Evolutionary conservation across 1,139 yeast species (phyloP).

Genomic region (Yamadazyma sp.): DNA sequence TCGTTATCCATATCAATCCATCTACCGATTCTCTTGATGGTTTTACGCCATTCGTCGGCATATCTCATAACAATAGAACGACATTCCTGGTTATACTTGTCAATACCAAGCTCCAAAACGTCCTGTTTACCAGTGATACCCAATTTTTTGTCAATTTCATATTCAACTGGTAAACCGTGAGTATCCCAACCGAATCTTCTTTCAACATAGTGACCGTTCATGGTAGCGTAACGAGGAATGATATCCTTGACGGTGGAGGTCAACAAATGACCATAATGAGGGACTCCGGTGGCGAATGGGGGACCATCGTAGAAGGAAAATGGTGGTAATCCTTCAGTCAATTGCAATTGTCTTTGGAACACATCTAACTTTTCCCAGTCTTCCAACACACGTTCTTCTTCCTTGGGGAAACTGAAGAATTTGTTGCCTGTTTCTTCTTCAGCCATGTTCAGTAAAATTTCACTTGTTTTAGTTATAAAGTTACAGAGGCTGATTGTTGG

Average conservation of each 20-base stretch:
- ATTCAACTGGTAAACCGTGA: constrained; percentile 97
- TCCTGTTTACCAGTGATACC: constrained; percentile 93
- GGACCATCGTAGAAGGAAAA: constrained; percentile 98
- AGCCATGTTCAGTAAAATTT: constrained; percentile 22
- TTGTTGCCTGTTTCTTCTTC: constrained; percentile 27
- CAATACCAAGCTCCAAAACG: constrained; percentile 91
- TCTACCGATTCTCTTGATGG: constrained; percentile 92
- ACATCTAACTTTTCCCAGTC: constrained; percentile 93
- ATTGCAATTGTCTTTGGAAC: constrained; percentile 79
- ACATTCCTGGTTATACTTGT: constrained; percentile 90
- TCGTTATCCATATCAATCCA: constrained; percentile 99
- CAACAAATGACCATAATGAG: constrained; percentile 96
- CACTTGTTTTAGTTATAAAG: background rate
- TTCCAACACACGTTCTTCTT: constrained; percentile 77
- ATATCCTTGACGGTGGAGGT: constrained; percentile 97
- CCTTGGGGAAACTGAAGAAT: constrained; percentile 72
- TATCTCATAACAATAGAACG: constrained; percentile 97
- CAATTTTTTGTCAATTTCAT: constrained; percentile 95
- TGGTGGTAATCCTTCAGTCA: constrained; percentile 81
- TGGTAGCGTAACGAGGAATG: constrained; percentile 95
- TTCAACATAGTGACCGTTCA: constrained; percentile 95
- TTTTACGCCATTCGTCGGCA: constrained; percentile 90
- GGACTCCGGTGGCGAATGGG: constrained; percentile 98
- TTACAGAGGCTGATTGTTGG: background rate
- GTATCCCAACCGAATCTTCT: constrained; percentile 99